Conservation (phyloP, 805 yeast species). For the Kodamaea restingae region DNA sequence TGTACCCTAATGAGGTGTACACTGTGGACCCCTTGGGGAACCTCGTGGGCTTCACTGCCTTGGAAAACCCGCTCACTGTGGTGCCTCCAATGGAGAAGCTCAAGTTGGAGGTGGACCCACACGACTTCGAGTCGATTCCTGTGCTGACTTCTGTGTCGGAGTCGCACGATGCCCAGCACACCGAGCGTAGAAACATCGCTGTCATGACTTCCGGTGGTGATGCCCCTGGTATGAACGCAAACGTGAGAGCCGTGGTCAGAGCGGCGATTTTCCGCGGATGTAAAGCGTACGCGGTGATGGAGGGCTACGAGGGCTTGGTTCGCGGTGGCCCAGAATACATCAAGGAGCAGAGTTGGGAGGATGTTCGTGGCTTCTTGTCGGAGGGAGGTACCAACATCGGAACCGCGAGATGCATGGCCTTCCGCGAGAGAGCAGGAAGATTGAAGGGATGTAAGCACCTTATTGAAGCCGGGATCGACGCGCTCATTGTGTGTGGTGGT, state of each 20-base stretch:
- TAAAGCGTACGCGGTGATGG: constrained; percentile 86
- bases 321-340: constrained; percentile 73
- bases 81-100: constrained; percentile 39
- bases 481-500: constrained; percentile 95
- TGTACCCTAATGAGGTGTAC: constrained; percentile 72
- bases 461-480: constrained; percentile 87
- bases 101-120: constrained; percentile 12
- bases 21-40: constrained; percentile 81
- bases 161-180: background rate
- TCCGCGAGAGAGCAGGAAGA: constrained; percentile 83
- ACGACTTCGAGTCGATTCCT: constrained; percentile 17
- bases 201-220: constrained; percentile 99
- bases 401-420: constrained; percentile 88
- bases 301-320: constrained; percentile 93
- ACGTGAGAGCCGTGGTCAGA: constrained; percentile 91
- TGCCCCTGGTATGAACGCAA: constrained; percentile 98
- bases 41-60: constrained; percentile 72
- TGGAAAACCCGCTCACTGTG: constrained; percentile 53
- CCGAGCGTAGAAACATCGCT: constrained; percentile 60
- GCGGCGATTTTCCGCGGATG: constrained; percentile 85
- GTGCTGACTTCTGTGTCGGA: constrained; percentile 15
- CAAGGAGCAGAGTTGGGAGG: constrained; percentile 83
- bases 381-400: constrained; percentile 96
- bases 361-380: constrained; percentile 89
- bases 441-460: constrained; percentile 78